Base-by-base conservation (phyloP, 257 asterid genomes). In the Ophiorrhiza pumila region DNA sequence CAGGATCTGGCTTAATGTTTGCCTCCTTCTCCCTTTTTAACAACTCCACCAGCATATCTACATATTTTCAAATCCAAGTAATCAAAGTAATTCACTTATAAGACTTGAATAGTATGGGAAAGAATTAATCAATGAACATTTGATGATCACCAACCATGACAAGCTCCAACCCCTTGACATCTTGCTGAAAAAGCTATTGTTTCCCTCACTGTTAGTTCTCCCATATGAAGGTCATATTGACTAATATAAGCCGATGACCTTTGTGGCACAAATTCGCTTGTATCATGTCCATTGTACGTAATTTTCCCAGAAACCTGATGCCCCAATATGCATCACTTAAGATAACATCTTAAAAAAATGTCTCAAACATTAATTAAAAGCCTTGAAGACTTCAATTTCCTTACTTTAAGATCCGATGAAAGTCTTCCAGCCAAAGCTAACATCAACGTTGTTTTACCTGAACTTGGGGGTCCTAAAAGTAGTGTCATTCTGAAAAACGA, bases 361-460 rank as follows among this genome's bases (percentile, higher is more conserved):
- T 58, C 41, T 1, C 2, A 17, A 59, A 15, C 12, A 31, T 29
- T 15, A 1, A 59, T 12, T 7, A n/a, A 23, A 46, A 46, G 18
- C 20, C 52, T 25, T 2, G 4, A 31, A 9, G 15, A 12, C 14
- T 63, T 22, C 2, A 10, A 41, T 74, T 64, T 77, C 76, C 82
- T 83, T 78, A 90, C 97, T 69, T 87, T 83, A 22, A 93, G 77
- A 71, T 83, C 79, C 2, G 79, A 76, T 76, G 86, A 90, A 3
- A 93, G 94, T 78, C 87, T 91, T 80, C 98, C 97, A 4, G 98
- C 95, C 84, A 93, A 80, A n/a, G 94, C 98, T 60, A 91, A 77
- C 49, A 93, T 76, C 84, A 93, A 72, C 20, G 98, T 88, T 4
- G 97, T 93, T 78, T 93, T 93, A 12, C 98, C 97, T 2, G 97